A percentile compares a stretch with the other conserved stretches of the same genome.
Conservation (phyloP, 345 rosid species). For the Passiflora organensis region DNA sequence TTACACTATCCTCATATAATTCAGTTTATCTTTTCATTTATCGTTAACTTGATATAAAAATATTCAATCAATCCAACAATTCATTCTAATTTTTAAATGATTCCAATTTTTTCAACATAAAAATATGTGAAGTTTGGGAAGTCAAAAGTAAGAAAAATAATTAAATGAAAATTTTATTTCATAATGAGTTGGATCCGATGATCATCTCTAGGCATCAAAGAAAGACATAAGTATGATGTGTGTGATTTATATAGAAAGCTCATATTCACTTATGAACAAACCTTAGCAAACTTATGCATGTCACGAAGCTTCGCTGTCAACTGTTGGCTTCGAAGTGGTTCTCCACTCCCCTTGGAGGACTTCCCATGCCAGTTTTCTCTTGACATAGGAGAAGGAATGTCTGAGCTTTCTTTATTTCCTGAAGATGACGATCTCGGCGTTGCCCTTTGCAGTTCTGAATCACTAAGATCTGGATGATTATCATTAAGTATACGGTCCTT, state of each 20-base stretch:
- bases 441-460: constrained; percentile 58
- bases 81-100: no score
- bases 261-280: constrained; percentile 17
- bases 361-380: constrained; percentile 80
- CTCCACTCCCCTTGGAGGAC: constrained; percentile 51
- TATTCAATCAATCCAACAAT: background rate
- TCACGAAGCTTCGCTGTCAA: constrained; percentile 89
- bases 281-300: constrained; percentile 95
- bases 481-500: constrained; percentile 50
- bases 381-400: constrained; percentile 58
- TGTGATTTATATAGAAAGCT: background rate
- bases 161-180: background rate
- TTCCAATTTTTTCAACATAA: background rate
- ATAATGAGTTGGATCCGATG: background rate
- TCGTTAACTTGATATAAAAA: background rate
- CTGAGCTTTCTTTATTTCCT: constrained; percentile 62
- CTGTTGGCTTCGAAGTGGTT: constrained; percentile 66
- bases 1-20: background rate
- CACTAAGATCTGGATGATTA: constrained; percentile 51
- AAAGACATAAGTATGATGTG: no score
- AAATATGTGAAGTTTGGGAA: background rate
- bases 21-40: no score
- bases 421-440: constrained; percentile 49
- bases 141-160: background rate
- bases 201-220: background rate